Evolutionary conservation across 129 eudicot species (phyloP), one percentile per base, ranked within the genome.

Genomic region (Escallonia rubra): DNA sequence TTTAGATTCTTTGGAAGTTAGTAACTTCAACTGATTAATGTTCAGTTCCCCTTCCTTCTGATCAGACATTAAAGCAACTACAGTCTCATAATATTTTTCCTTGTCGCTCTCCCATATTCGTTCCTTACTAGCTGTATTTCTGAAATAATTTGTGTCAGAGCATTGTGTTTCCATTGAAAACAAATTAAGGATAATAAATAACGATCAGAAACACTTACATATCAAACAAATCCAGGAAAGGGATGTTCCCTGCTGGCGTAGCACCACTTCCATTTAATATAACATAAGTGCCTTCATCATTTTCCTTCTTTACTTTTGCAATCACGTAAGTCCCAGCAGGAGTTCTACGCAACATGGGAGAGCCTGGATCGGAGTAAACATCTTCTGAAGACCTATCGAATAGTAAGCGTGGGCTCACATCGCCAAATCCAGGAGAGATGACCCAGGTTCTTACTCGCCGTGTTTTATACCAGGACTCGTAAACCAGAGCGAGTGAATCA

Each of bases 281-380:
- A 8, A 92, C 15, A 13, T 82, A 86, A 45, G 86, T 88, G 54
- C 79, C 76, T 51, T 81, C 81, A 14, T 82, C 87, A 59, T 67
- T 71, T 80, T 89, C 91, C 72, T 88, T 92, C 78, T 78, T 86
- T 57, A 92, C 47, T 78, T 82, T 92, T 34, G 98, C 96, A 82
- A 92, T 86, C 69, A 92, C 85, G 63, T 89, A 89, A 67, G 89
- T 83, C 50, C 98, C 98, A 53, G 55, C 57, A 61, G 82, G 74
- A 57, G 89, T 89, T 82, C 98, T 92, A 59, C 98, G 78, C 63
- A 78, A 65, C 98, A 92, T 89, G 41, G 98, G 98, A 74, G 96
- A 88, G 60, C 98, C 98, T 59, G 98, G 98, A 84, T 92, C 98
- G 53, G 98, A 88, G 81, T 92, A 92, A n/a, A 86, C 98, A 76